Base-by-base conservation (phyloP, 2,329 filamentous ascomycete species). In the Fusarium sp. region DNA sequence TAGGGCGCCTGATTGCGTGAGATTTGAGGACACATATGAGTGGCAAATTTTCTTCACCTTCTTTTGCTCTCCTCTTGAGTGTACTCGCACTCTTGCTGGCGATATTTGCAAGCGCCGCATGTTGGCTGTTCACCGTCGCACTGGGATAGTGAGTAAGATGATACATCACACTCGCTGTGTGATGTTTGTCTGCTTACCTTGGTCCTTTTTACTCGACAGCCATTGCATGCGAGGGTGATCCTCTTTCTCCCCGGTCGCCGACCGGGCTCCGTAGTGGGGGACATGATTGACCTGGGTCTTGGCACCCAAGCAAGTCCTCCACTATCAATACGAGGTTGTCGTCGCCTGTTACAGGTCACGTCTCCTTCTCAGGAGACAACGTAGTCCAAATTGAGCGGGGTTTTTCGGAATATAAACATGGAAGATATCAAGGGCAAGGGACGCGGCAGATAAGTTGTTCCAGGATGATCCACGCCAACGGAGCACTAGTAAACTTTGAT, bases 201-300 rank as follows among this genome's bases (percentile, higher is more conserved):
- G 43, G 59, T 71, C 9, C 69, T 33, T 30, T 71, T 71, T 10
- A 52, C 52, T 5, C 69, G 62, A 14, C 69, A 71, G 14, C 56
- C 62, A 60, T 71, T 71, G 27, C 69, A 71, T 14, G 69, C 69
- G 4, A 71, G 58, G 22, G 66, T 70, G 11, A 70, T 40, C 37
- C 68, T 56, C 35, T 58, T 64, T 38, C 70, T 50, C 6, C 57
- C 58, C 7, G 25, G 32, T 11, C 38, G 57, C 56, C 32, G 56
- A n/a, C 14, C 33, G 8, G 47, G 50, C n/a, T 66, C 63, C 12
- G 9, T 66, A 4, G 37, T 15, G 9, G 63, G 30, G 50, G 50
- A 20, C 50, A 56, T 56, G 12, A 35, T 54, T 15, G 17, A 32
- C 30, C n/a, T 14, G 3, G 30, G 30, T 17, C 50, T 33, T 14